Evolutionary conservation across 2,329 filamentous ascomycete species (phyloP), one percentile per base, ranked within the genome.

Genomic region (Diaporthe citrichinensis): DNA sequence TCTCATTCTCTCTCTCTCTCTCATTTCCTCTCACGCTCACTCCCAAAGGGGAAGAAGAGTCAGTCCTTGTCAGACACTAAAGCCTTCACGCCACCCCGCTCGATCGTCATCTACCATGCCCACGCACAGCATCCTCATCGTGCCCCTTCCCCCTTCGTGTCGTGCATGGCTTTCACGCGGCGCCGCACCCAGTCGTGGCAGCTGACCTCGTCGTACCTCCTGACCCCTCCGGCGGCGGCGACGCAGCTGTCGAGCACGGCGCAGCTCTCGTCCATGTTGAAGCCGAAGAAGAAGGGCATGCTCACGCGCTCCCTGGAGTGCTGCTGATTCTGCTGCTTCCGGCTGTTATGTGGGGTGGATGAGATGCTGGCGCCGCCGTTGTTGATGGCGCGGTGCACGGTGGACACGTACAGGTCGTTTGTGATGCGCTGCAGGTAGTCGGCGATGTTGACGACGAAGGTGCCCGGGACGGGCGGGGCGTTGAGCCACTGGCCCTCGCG

Each of bases 401-500:
- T 88, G 59, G 85, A 87, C 72, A 87, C 83, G 73, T 88, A 89
- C 61, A 81, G 74, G 25, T 86, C 88, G 73, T 90, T 90, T 1
- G 87, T 88, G 81, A 86, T 87, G 23, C 87, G 83, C 84, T 88
- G 87, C 76, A 90, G 79, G 72, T 85, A 88, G 78, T 90, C 87
- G 8, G 84, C 88, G 25, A 89, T 86, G 71, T 90, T 90, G n/a
- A 90, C 86, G 23, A 90, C 86, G 61, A 89, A 84, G 0, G 87
- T 83, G 1, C 83, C 85, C 1, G 83, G 82, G 1, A 87, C 79
- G 3, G 87, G 85, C 5, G 78, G 77, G 0, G 86, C 86, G 10
- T 82, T 81, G 44, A 88, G 80, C 87, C 87, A 89, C 57, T 85
- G 77, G 17, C 83, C 77, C 76, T 84, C 74, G 0, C 79, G 79